phyloP scores from a whole-genome alignment of 192 early-diverging fungal genomes.

The Pilobolus umbonatus region DNA sequence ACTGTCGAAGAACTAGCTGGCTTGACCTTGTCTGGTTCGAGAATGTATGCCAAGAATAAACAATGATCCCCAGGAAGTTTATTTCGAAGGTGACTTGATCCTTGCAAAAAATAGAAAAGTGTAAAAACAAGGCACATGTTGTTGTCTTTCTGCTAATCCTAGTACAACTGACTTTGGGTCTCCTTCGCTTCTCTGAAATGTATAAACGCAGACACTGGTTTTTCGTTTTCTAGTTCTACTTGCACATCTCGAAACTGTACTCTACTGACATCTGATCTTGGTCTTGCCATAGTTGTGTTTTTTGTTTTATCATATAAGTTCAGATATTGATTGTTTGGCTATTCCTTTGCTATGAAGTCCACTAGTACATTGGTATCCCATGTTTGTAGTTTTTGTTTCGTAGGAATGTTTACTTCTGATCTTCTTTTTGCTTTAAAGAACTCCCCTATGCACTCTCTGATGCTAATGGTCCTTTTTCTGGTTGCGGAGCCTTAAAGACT shows the following conservation, averaged over 20 bases:
- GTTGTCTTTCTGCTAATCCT: background rate
- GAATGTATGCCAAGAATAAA: background rate
- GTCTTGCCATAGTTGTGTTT: slow-evolving; percentile 11
- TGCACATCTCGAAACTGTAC: slow-evolving; percentile 2
- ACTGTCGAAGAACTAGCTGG: background rate
- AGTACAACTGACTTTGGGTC: background rate
- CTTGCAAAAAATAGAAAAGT: background rate
- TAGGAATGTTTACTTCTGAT: background rate
- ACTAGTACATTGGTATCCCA: background rate
- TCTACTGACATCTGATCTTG: slow-evolving; percentile 4
- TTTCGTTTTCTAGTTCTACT: background rate
- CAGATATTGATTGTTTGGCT: too few species aligned
- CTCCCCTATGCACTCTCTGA: background rate
- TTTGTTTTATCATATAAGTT: too few species aligned
- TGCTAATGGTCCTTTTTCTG: background rate
- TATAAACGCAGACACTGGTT: background rate
- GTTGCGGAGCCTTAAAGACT: too few species aligned
- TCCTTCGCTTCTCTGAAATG: slow-evolving; percentile 7
- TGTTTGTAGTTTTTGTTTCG: background rate
- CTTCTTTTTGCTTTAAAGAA: slow-evolving; percentile 7
- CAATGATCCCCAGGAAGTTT: background rate
- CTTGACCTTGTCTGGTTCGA: background rate
- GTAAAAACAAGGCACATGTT: background rate
- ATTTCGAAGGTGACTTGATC: background rate
- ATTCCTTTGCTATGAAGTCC: background rate